These are phyloP conservation scores for Zygosaccharomyces sapae DNA, from an alignment of 1,139 yeast species.

Conservation along the genomic window DNA sequence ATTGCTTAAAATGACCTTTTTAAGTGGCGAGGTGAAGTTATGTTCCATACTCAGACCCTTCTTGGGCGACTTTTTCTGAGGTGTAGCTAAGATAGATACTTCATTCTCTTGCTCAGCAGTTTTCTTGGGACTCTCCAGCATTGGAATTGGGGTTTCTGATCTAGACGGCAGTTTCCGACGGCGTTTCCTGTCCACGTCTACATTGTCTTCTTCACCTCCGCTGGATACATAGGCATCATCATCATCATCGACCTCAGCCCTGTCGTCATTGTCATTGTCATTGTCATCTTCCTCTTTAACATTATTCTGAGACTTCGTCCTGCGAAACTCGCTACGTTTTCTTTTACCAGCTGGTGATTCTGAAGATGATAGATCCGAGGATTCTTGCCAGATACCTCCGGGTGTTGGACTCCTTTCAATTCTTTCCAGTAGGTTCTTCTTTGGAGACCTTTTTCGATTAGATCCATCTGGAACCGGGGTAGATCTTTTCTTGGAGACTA, in stretches of 20 bases:
- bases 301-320: neutral
- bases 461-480: slow-evolving; percentile 3
- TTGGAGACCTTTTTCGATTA: slow-evolving; percentile 8
- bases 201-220: neutral
- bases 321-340: slow-evolving; percentile 8
- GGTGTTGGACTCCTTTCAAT: slow-evolving; percentile 5
- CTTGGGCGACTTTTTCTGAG: slow-evolving; percentile 20
- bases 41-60: slow-evolving; percentile 31
- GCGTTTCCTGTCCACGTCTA: neutral
- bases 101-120: neutral
- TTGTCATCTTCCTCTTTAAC: neutral
- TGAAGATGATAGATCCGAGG: neutral
- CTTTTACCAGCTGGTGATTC: slow-evolving; percentile 4
- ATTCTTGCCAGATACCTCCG: neutral
- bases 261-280: neutral
- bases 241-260: neutral
- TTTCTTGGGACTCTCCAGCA: neutral
- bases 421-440: slow-evolving; percentile 10
- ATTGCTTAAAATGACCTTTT: slow-evolving; percentile 24
- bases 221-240: slow-evolving; percentile 2
- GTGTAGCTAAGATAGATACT: slow-evolving; percentile 1
- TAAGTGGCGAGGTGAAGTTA: slow-evolving; percentile 31
- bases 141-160: neutral
- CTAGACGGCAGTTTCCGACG: neutral
- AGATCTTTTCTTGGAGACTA: neutral